Evolutionary conservation across 352 stramenopile genomes (phyloP).

Genomic region (Phytophthora tubulina): DNA sequence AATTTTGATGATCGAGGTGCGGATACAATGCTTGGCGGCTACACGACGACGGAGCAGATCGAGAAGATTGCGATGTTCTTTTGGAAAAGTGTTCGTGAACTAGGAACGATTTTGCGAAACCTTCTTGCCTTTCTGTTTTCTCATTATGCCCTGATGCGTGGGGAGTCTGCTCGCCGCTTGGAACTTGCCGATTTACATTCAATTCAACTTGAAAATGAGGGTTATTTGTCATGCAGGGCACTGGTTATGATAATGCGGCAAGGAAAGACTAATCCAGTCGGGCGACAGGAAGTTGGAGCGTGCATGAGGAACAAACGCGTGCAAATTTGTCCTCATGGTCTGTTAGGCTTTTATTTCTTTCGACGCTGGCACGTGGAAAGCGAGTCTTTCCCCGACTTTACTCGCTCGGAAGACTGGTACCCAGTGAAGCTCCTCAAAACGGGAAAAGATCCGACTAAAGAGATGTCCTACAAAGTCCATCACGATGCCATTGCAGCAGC

Average conservation of each 20-base stretch:
- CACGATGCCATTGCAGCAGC: background rate
- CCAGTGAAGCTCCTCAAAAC: background rate
- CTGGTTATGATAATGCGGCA: conserved; percentile 21
- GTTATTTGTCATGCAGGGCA: background rate
- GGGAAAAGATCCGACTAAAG: background rate
- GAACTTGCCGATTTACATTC: conserved; percentile 21
- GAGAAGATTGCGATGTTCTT: conserved; percentile 8
- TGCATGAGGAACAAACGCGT: conserved; percentile 15
- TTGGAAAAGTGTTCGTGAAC: background rate
- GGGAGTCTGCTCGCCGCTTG: background rate
- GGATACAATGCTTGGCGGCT: background rate
- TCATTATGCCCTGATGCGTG: conserved; percentile 21
- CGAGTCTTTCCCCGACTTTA: background rate
- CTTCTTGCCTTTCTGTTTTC: conserved; percentile 9
- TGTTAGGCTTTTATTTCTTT: background rate
- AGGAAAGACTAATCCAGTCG: conserved; percentile 28
- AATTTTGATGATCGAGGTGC: conserved; percentile 7
- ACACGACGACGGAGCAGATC: conserved; percentile 1
- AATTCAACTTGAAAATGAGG: conserved; percentile 11
- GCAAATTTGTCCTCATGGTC: conserved; percentile 9
- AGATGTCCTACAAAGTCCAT: background rate
- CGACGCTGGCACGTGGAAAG: background rate
- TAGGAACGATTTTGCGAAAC: conserved; percentile 6
- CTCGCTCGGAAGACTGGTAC: background rate
- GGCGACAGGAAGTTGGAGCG: conserved; percentile 4